phyloP scores from a whole-genome alignment of 2,329 filamentous ascomycete species.

The Scedosporium aurantiacum region DNA sequence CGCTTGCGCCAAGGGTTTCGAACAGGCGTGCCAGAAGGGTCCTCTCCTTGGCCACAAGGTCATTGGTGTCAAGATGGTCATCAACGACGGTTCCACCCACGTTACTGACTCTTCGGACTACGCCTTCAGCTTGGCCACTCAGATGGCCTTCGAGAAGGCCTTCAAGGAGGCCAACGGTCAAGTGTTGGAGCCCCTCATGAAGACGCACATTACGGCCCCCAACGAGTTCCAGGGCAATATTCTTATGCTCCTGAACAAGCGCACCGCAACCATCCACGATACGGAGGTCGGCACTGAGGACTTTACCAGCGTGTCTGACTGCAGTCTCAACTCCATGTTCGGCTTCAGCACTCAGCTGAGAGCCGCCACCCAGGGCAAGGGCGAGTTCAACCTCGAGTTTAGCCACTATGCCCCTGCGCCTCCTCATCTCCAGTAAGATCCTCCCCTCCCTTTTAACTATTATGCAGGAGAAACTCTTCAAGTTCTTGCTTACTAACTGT shows the following conservation, averaged over 20 bases:
- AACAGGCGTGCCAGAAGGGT: conserved; percentile 69
- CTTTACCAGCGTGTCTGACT: conserved; percentile 85
- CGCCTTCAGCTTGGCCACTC: conserved; percentile 87
- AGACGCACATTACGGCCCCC: conserved; percentile 90
- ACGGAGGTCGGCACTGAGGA: conserved; percentile 91
- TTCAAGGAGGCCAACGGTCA: conserved; percentile 72
- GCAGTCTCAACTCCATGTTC: conserved; percentile 94
- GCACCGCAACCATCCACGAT: conserved; percentile 87
- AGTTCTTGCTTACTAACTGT: conserved; percentile 15
- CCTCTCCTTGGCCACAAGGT: conserved; percentile 89
- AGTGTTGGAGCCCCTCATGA: conserved; percentile 94
- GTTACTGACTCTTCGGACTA: conserved; percentile 96
- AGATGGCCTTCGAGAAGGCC: conserved; percentile 92
- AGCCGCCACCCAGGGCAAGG: conserved; percentile 93
- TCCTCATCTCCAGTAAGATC: conserved; percentile 66
- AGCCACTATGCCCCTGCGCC: conserved; percentile 87
- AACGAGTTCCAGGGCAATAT: conserved; percentile 97
- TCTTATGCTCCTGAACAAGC: conserved; percentile 91
- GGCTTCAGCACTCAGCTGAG: conserved; percentile 86
- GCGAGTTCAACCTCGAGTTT: conserved; percentile 98
- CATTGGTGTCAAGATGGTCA: conserved; percentile 77
- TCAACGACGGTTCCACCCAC: conserved; percentile 94
- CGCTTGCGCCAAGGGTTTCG: conserved; percentile 92
- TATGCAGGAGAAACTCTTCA: background rate
- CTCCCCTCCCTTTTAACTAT: background rate